Percentiles rank a stretch among this genome's conserved stretches.
These are phyloP conservation scores for Millerozyma miso DNA, from an alignment of 805 yeast genomes.

Conservation along the genomic window DNA sequence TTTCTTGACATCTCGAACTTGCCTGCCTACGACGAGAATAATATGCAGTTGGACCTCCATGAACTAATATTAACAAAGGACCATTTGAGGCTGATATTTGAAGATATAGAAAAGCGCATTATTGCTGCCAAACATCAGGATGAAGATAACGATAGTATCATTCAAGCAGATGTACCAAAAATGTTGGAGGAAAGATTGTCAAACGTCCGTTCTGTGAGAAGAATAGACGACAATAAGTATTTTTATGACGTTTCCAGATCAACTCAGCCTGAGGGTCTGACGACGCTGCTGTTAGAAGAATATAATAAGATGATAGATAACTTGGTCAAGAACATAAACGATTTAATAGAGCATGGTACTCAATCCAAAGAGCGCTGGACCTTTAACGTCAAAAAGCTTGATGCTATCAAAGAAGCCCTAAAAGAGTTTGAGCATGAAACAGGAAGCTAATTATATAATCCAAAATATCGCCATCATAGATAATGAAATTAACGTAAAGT, in stretches of 20 bases:
- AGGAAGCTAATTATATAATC: neutral
- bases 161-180: slow-evolving; percentile 8
- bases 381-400: slow-evolving; percentile 29
- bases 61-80: slow-evolving; percentile 15
- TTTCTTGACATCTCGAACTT: slow-evolving; percentile 8
- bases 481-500: neutral
- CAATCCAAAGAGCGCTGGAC: slow-evolving; percentile 33
- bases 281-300: slow-evolving; percentile 19
- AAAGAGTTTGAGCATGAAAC: slow-evolving; percentile 5
- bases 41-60: slow-evolving; percentile 10
- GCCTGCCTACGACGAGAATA: slow-evolving; percentile 1
- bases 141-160: slow-evolving; percentile 11
- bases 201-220: slow-evolving; percentile 17
- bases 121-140: slow-evolving; percentile 8
- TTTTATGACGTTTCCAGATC: slow-evolving; percentile 22
- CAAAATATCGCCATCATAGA: neutral
- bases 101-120: slow-evolving; percentile 15
- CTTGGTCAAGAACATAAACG: slow-evolving; percentile 22
- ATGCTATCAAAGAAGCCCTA: slow-evolving; percentile 21
- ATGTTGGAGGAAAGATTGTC: slow-evolving; percentile 19
- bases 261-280: slow-evolving; percentile 15
- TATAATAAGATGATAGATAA: slow-evolving; percentile 27
- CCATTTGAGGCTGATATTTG: slow-evolving; percentile 17
- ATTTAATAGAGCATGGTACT: slow-evolving; percentile 26
- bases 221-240: slow-evolving; percentile 16